phyloP scores from a whole-genome alignment of 331 rosid genomes.

The Rosa hybrid region DNA sequence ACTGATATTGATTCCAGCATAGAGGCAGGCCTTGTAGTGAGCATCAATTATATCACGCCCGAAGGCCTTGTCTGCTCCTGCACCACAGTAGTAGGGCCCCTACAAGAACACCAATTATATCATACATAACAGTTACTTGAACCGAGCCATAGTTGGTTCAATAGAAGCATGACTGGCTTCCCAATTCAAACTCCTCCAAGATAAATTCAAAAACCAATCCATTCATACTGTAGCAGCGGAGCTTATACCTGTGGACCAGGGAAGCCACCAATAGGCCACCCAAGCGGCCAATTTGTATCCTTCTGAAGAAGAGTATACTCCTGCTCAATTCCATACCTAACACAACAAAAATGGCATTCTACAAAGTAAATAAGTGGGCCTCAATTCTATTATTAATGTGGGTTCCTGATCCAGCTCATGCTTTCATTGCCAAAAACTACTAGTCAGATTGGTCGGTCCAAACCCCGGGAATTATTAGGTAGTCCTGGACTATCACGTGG shows the following conservation, averaged over 20 bases:
- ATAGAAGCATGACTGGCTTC: not conserved
- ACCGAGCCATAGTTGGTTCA: not conserved
- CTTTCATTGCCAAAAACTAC: too few relatives aligned
- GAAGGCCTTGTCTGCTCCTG: conserved; percentile 53
- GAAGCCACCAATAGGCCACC: conserved; percentile 55
- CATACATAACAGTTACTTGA: not conserved
- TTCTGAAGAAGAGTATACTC: conserved; percentile 59
- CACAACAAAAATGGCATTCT: too few relatives aligned
- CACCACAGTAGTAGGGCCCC: conserved; percentile 61
- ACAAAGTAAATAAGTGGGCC: too few relatives aligned
- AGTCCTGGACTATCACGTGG: too few relatives aligned
- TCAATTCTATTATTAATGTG: too few relatives aligned
- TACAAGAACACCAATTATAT: not conserved
- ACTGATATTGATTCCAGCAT: conserved; percentile 53
- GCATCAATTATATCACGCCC: conserved; percentile 58
- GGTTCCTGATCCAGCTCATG: too few relatives aligned
- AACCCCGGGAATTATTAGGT: too few relatives aligned
- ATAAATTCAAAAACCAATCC: not conserved
- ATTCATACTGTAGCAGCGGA: not conserved
- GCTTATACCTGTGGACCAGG: conserved; percentile 52
- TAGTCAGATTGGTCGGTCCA: too few relatives aligned
- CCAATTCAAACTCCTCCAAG: too few relatives aligned
- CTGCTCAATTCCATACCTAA: conserved; percentile 59
- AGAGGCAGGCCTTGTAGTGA: conserved; percentile 60
- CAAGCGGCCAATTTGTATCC: conserved; percentile 43